Conservation (phyloP, 2,329 filamentous ascomycete species). For the Grosmannia huntii region DNA sequence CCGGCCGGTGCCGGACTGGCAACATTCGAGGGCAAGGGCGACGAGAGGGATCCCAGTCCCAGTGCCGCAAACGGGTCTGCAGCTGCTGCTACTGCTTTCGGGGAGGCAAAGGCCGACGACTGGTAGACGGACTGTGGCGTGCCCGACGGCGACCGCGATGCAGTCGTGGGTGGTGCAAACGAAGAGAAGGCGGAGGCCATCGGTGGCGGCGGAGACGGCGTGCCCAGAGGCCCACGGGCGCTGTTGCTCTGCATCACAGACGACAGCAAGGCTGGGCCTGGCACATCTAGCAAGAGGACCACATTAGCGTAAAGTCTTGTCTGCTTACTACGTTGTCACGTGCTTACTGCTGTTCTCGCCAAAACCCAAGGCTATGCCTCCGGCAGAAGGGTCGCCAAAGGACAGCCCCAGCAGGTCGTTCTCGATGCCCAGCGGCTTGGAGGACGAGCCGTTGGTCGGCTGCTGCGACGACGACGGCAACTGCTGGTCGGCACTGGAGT, state of each 20-base stretch:
- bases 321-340: no score
- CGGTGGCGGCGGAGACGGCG: conserved; percentile 7
- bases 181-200: conserved; percentile 29
- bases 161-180: conserved; percentile 34
- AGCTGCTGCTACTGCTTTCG: conserved; percentile 19
- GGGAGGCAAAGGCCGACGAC: conserved; percentile 32
- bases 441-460: conserved; percentile 17
- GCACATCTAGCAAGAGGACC: conserved; percentile 38
- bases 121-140: conserved; percentile 39
- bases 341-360: conserved; percentile 50
- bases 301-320: not conserved
- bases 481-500: conserved; percentile 15
- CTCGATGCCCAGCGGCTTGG: conserved; percentile 57
- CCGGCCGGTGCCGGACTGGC: conserved; percentile 22
- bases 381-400: conserved; percentile 48
- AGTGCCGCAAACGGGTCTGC: conserved; percentile 43
- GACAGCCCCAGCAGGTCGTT: conserved; percentile 86
- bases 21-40: conserved; percentile 17
- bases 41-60: conserved; percentile 24
- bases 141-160: conserved; percentile 31
- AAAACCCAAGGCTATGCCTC: conserved; percentile 73
- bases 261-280: conserved; percentile 51
- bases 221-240: conserved; percentile 31
- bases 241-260: conserved; percentile 49
- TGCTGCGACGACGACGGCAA: not conserved